phyloP scores from a whole-genome alignment of 129 eudicot genomes.

The Heracleum sosnowskyi region DNA sequence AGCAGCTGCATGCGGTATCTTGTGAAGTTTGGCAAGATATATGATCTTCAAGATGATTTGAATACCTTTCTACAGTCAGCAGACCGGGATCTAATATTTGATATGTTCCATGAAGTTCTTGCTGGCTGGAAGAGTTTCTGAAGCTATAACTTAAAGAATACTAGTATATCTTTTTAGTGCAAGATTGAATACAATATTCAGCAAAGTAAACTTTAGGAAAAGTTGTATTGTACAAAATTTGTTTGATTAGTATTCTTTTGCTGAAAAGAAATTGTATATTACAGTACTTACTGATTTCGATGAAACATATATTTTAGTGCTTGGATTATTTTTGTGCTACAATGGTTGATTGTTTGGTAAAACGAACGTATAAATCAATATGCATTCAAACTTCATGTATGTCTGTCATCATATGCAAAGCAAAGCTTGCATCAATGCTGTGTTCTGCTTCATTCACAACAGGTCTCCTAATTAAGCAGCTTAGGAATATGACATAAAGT shows the following conservation, averaged over 20 bases:
- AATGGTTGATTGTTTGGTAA: not conserved
- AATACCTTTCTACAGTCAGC: constrained; percentile 59
- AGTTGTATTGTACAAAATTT: constrained; percentile 36
- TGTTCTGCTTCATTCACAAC: not conserved
- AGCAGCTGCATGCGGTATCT: constrained; percentile 71
- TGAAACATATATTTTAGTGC: constrained; percentile 14
- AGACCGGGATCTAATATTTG: constrained; percentile 75
- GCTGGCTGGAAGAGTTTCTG: constrained; percentile 93
- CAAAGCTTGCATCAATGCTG: not conserved
- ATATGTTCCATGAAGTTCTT: constrained; percentile 78
- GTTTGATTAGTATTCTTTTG: constrained; percentile 26
- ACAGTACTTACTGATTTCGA: constrained; percentile 21
- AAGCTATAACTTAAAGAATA: constrained; percentile 5
- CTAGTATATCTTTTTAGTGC: not conserved
- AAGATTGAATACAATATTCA: constrained; percentile 13
- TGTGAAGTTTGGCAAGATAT: constrained; percentile 87
- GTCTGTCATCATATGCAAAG: not conserved
- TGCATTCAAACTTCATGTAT: not conserved
- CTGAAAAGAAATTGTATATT: constrained; percentile 16
- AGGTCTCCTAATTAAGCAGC: not conserved
- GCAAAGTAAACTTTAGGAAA: constrained; percentile 17
- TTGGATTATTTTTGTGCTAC: not conserved
- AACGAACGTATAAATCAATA: not conserved
- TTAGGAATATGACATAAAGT: not conserved
- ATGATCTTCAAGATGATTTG: constrained; percentile 69